Evolutionary conservation across 257 asterid species (phyloP), one percentile per base, ranked within the genome.

Genomic region (Nicotiana paniculata): DNA sequence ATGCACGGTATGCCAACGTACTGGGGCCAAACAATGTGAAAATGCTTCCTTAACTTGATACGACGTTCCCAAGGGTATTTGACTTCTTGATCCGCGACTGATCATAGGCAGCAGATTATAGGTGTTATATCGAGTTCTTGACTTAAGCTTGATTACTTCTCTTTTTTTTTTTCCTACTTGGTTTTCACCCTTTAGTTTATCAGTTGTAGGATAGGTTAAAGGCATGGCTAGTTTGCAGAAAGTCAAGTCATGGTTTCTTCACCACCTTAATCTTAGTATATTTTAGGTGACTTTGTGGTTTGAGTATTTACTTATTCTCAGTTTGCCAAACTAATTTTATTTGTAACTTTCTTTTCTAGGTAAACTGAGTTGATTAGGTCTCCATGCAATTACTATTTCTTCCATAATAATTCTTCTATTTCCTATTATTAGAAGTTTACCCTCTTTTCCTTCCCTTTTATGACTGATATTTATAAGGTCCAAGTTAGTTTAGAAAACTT

Each of bases 11-110:
- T 90, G 84, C 88, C 90, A 0, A 85, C 91, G 82, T 90, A 88
- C 77, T 88, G 88, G 95, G 97, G 95, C 85, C 89, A 67, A 90
- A 87, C 58, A 80, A 86, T 1, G 58, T 88, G 77, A 93, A 93
- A 85, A 90, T 90, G 91, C 90, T 82, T 75, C 93, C 90, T 54
- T 28, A 77, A 88, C 77, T 39, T 86, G 72, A 87, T 74, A 48
- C 1, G 67, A 51, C 53, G 65, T 5, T 51, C 39, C 28, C 26
- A 21, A 24, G 37, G 63, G 51, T 46, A 32, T 39, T 26, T 46
- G 39, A 32, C 39, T 54, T 70, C 17, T 53, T 43, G 11, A 43
- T 43, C 48, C 11, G 48, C 48, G 48, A 43, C 11, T 43, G 48
- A 43, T 43, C 48, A 43, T 43, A 8, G 48, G 11, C 48, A 43